Evolutionary conservation across 1,284 basidiomycete species (phyloP), one percentile per base, ranked within the genome.

Genomic region (Ceratobasidium sp.): DNA sequence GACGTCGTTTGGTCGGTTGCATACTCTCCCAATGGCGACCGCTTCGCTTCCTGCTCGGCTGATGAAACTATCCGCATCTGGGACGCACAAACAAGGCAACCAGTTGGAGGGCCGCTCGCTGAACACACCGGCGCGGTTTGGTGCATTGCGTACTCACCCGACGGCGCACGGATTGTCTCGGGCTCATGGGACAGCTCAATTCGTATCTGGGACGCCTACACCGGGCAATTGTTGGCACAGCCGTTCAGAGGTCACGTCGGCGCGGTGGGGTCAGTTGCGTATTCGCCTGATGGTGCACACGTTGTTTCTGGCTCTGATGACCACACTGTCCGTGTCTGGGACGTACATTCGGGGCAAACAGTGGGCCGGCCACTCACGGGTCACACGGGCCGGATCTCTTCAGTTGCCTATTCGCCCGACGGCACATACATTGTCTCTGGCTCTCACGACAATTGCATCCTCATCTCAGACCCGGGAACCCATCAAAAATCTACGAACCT

Each of bases 21-120:
- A 34, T 76, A 71, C 59, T 76, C 74, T 9, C 65, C 74, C 11
- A 54, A 73, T 64, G 66, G 58, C 19, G 39, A 6, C 1, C 56
- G 16, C 13, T 29, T 76, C 9, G 76, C 74, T 16, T 75, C 74
- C 22, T 27, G 46, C 43, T 75, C 74, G 8, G 19, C 5, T 0
- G 71, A 74, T 51, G 34, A 24, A 2, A 69, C 64, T 4, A 29
- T 69, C 9, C n/a, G 31, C n/a, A 37, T 59, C 5, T 74, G 64
- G 74, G 41, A 69, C 29, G 27, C 54, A n/a, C 29, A 58, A 9
- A 58, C 49, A 5, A 48, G 68, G 43, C 5, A 46, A 6, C 43
- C 11, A 9, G 19, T 46, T 14, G 19, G 13, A 19, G 3, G 4
- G 13, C 43, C 43, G 13, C 43, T 46, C 19, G 19, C 13, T 19